Conservation (phyloP, 2,329 filamentous ascomycete species). For the Ceratocystis harringtonii region DNA sequence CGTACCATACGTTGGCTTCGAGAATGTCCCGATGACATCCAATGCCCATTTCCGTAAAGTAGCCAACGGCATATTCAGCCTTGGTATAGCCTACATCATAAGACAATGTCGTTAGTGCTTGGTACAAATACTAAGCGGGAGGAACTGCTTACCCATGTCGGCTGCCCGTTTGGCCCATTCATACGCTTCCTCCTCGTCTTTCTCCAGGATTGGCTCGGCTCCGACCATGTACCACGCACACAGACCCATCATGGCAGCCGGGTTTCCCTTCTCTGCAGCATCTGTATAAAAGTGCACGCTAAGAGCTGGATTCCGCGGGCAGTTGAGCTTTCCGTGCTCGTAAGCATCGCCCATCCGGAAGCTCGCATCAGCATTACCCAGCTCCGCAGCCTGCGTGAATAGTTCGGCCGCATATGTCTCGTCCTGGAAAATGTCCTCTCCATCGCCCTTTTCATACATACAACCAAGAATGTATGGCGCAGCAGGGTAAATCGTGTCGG, state of each 20-base stretch:
- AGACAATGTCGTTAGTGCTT: background rate
- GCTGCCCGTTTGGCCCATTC: conserved; percentile 88
- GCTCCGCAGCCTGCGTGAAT: conserved; percentile 83
- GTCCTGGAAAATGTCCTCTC: conserved; percentile 86
- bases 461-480: conserved; percentile 83
- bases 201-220: conserved; percentile 78
- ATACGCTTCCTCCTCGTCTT: conserved; percentile 90
- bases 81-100: conserved; percentile 41
- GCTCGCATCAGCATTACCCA: conserved; percentile 76
- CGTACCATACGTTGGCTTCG: conserved; percentile 97
- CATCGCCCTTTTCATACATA: conserved; percentile 84
- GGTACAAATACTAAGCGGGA: background rate
- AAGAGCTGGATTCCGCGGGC: conserved; percentile 77
- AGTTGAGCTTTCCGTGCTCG: conserved; percentile 76
- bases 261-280: conserved; percentile 70
- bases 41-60: conserved; percentile 98
- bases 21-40: conserved; percentile 88
- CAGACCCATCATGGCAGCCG: conserved; percentile 90
- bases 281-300: conserved; percentile 96
- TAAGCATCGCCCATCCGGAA: conserved; percentile 91
- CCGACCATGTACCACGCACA: conserved; percentile 99
- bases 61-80: conserved; percentile 89
- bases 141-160: conserved; percentile 52
- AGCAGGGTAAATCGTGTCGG: conserved; percentile 80
- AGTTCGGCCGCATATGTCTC: conserved; percentile 81